Conservation (phyloP, 352 stramenopile species). For the Vaucheria bursata region DNA sequence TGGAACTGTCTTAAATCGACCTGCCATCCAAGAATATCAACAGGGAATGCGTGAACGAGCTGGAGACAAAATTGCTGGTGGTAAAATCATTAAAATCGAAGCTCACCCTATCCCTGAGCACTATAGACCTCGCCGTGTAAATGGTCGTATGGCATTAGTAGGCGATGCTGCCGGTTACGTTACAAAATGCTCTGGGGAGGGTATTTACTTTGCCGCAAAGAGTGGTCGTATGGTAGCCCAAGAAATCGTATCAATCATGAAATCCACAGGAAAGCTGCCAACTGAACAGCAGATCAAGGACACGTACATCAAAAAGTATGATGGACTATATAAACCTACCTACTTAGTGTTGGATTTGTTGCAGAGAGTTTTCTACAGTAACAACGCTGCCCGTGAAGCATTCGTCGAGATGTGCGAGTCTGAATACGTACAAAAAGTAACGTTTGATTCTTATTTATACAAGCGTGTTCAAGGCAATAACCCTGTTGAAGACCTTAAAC, state of each 20-base stretch:
- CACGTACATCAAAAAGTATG: conserved; percentile 72
- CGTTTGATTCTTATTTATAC: conserved; percentile 78
- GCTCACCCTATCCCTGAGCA: conserved; percentile 76
- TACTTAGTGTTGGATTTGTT: conserved; percentile 74
- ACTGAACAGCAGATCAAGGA: conserved; percentile 65
- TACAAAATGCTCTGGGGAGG: conserved; percentile 79
- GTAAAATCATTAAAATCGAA: conserved; percentile 81
- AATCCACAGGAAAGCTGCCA: conserved; percentile 58
- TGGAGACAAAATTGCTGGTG: conserved; percentile 68
- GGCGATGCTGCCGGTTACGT: conserved; percentile 73
- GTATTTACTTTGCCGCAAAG: conserved; percentile 79
- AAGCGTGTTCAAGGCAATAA: conserved; percentile 72
- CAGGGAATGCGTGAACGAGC: conserved; percentile 66
- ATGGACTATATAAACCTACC: conserved; percentile 64
- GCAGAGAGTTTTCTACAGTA: conserved; percentile 73
- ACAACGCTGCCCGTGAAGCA: conserved; percentile 71
- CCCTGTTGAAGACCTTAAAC: conserved; percentile 71
- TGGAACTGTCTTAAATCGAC: conserved; percentile 70
- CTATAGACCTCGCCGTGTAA: conserved; percentile 65
- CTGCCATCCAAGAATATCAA: conserved; percentile 76
- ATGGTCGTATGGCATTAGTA: conserved; percentile 65
- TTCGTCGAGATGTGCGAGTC: conserved; percentile 75
- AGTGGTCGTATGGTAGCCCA: conserved; percentile 70
- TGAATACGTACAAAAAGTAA: conserved; percentile 76
- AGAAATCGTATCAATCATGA: conserved; percentile 65